These are phyloP conservation scores for Exophiala sideris DNA, from an alignment of 2,329 filamentous ascomycete species.

Conservation along the genomic window DNA sequence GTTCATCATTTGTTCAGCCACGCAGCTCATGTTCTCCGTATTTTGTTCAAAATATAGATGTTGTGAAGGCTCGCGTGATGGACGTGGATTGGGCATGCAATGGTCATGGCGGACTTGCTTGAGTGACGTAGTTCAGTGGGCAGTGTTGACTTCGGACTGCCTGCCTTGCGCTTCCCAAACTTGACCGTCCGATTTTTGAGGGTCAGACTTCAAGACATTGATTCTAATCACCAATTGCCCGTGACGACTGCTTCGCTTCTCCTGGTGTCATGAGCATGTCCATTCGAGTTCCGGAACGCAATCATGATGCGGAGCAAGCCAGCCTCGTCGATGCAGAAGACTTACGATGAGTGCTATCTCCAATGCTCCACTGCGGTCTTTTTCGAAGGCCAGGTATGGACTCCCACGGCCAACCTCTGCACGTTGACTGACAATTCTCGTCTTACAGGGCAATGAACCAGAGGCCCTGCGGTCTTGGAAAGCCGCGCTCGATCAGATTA, in stretches of 20 bases:
- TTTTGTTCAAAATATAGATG: no score
- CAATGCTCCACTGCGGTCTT: conserved; percentile 94
- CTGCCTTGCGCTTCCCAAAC: background rate
- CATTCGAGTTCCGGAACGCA: conserved; percentile 4
- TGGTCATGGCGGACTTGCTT: background rate
- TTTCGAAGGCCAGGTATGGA: conserved; percentile 80
- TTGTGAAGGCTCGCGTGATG: background rate
- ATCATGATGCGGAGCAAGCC: conserved; percentile 55
- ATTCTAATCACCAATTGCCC: background rate
- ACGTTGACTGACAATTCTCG: background rate
- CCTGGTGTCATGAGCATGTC: conserved; percentile 12
- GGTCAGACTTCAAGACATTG: background rate
- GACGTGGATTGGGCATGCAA: background rate
- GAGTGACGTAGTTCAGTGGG: background rate
- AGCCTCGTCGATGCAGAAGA: conserved; percentile 82
- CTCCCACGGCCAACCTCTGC: background rate
- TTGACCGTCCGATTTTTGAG: background rate
- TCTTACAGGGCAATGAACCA: conserved; percentile 73
- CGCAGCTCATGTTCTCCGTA: no score
- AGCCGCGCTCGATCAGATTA: conserved; percentile 81
- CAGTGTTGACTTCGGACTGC: background rate
- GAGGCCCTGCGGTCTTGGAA: conserved; percentile 92
- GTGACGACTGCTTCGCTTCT: background rate
- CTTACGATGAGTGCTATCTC: conserved; percentile 93
- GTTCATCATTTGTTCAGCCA: background rate